Base-by-base conservation (phyloP, 1,284 basidiomycete genomes). In the Malassezia equina region DNA sequence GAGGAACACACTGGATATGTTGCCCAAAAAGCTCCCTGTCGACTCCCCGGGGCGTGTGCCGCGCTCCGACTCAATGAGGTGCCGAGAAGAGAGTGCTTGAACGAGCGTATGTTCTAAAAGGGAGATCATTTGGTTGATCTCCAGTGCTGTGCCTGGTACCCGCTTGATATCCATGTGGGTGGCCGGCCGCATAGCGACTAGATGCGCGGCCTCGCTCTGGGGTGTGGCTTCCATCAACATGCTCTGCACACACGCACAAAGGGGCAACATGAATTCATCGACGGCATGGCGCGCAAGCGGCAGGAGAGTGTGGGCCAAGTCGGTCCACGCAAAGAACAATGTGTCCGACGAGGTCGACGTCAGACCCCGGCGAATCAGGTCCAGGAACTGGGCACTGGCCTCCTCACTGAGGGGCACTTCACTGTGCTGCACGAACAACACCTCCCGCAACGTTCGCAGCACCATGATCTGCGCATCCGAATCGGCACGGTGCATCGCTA, bases 391-490 rank as follows among this genome's bases (percentile, higher is more conserved):
- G 13, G 33, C 51, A 12, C 49, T 12, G 5, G 43, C 21, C 12
- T 47, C 50, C 4, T 40, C 52, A 23, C 42, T 32, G 6, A 49
- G 40, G 15, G 46, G 45, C 3, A n/a, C 40, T 15, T 33, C 23
- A 2, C 23, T 27, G 21, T 39, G n/a, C 4, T 31, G 47, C 27
- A 56, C 57, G 2, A 58, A 40, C 17, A 71, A 49, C 25, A 88
- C 78, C 0, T 87, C 85, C 68, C 95, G 90, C 1, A 98, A 80
- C 8, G 93, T 82, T 63, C 90, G 89, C 1, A 98, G 81, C 52
- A 95, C 81, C 69, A 90, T 91, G 79, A 89, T 90, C 47, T 73
- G 70, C 12, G 57, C 33, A 7, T 45, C 17, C 1, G 52, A 44
- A 27, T 48, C 44, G 31, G 52, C 51, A 9, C 52, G 42, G 61